Base-by-base conservation (phyloP, 371 early-diverging fungal genomes). In the Syncephalastrum monosporum region DNA sequence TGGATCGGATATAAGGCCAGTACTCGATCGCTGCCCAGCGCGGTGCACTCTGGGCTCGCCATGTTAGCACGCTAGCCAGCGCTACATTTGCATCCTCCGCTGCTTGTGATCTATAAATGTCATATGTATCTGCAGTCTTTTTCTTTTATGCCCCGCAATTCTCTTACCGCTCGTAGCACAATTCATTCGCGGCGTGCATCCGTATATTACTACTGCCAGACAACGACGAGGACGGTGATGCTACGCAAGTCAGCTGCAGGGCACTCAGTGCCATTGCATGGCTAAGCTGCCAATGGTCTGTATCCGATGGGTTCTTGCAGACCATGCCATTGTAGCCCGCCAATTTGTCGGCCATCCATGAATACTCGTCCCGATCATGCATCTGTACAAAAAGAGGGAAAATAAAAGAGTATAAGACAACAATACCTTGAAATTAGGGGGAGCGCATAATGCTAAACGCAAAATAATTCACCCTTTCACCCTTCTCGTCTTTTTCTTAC, bases 291-390 rank as follows among this genome's bases (percentile, higher is more conserved):
- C 65, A 61, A 43, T 60, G 61, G 58, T 60, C 65, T 43, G 61
- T 42, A 55, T 65, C 60, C 10, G 53, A 42, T 42, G 65, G 47
- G 17, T 46, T 19, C 27, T 65, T 65, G 21, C 38, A 59, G 15
- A 64, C 47, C 27, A 53, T 54, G 29, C 21, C 38, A 33, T 33
- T 50, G 13, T 12, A 21, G 21, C 54, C 45, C 12, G 50, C 38
- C 21, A 47, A 27, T 19, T 47, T 23, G 15, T 56, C 54, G 19
- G 54, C 53, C 21, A 46, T 23, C 21, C 21, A 14, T n/a, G 53
- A 38, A 51, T 65, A 65, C 46, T 65, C 61, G 42, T 65, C 65
- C 3, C 57, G 57, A 49, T 65, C 65, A 44, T 65, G 61, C 24
- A 65, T 27, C 65, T 65, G 46, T 10, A 33, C 38, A 33, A 33